Conservation (phyloP, 495 filamentous ascomycete genomes). For the Paragyromitra xinjiangensis region DNA sequence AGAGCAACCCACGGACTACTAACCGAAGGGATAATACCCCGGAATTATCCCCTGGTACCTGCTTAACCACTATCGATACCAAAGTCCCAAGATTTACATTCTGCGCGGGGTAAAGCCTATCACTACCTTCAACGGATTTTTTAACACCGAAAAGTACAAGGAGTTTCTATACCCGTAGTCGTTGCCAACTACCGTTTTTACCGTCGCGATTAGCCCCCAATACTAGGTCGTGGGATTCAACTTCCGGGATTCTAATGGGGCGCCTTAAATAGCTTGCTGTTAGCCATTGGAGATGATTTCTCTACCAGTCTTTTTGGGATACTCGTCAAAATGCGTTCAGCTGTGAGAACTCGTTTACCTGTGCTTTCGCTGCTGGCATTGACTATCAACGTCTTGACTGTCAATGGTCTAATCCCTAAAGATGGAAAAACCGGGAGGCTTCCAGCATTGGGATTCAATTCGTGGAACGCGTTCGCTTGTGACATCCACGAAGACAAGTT, state of each 20-base stretch:
- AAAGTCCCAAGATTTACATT: conserved; percentile 7
- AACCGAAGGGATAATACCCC: conserved; percentile 29
- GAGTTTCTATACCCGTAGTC: conserved; percentile 17
- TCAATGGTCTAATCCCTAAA: conserved; percentile 39
- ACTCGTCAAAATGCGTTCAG: conserved; percentile 17
- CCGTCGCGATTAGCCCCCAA: conserved; percentile 35
- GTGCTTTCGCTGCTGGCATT: conserved; percentile 28
- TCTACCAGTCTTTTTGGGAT: background rate
- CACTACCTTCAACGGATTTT: conserved; percentile 9
- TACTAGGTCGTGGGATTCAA: conserved; percentile 1
- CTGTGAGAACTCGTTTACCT: conserved; percentile 28
- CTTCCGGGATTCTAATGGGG: background rate
- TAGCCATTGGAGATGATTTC: background rate
- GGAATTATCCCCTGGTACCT: conserved; percentile 33
- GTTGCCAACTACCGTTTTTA: conserved; percentile 31
- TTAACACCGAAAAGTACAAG: background rate
- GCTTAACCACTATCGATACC: conserved; percentile 14
- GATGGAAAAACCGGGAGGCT: conserved; percentile 61
- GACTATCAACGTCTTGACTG: conserved; percentile 28
- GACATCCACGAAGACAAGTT: conserved; percentile 66
- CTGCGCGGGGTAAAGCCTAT: conserved; percentile 32
- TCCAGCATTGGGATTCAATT: conserved; percentile 70
- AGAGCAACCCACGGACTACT: background rate
- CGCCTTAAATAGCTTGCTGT: conserved; percentile 20
- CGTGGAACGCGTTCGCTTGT: conserved; percentile 68